These are phyloP conservation scores for Phialophora macrospora DNA, from an alignment of 2,329 filamentous ascomycete species.

Conservation along the genomic window DNA sequence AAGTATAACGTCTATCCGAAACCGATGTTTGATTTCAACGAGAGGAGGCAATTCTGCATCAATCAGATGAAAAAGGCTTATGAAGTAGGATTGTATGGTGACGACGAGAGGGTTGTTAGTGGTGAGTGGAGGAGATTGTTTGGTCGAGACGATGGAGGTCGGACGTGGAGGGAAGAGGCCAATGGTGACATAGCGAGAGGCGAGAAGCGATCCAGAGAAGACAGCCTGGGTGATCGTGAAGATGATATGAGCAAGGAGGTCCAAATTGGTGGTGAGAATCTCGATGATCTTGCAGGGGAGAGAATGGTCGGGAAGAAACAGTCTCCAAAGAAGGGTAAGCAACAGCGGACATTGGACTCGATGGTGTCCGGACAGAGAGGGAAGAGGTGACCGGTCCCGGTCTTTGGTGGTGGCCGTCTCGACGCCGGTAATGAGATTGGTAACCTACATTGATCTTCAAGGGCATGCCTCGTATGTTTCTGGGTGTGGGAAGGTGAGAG, in stretches of 20 bases:
- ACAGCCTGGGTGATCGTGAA: background rate
- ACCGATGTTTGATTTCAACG: conserved; percentile 76
- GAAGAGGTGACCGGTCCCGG: background rate
- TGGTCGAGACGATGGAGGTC: conserved; percentile 50
- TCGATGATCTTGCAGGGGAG: conserved; percentile 5
- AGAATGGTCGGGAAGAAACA: conserved; percentile 21
- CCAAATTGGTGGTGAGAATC: conserved; percentile 18
- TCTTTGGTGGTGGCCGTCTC: background rate
- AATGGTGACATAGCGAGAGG: conserved; percentile 22
- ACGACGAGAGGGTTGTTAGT: conserved; percentile 65
- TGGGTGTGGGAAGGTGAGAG: background rate
- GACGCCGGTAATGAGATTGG: background rate
- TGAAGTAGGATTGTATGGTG: conserved; percentile 65
- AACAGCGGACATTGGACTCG: conserved; percentile 26
- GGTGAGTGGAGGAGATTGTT: conserved; percentile 63
- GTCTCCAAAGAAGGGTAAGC: conserved; percentile 14
- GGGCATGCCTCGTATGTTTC: background rate
- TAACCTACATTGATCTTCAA: background rate
- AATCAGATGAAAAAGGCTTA: conserved; percentile 74
- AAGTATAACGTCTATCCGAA: conserved; percentile 64
- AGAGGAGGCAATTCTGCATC: conserved; percentile 66
- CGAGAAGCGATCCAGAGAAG: conserved; percentile 26
- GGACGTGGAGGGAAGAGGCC: conserved; percentile 36
- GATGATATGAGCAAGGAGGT: conserved; percentile 14
- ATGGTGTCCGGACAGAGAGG: conserved; percentile 25